These are phyloP conservation scores for Oehlia diaphana DNA, from an alignment of 192 early-diverging fungal genomes.

Conservation along the genomic window DNA sequence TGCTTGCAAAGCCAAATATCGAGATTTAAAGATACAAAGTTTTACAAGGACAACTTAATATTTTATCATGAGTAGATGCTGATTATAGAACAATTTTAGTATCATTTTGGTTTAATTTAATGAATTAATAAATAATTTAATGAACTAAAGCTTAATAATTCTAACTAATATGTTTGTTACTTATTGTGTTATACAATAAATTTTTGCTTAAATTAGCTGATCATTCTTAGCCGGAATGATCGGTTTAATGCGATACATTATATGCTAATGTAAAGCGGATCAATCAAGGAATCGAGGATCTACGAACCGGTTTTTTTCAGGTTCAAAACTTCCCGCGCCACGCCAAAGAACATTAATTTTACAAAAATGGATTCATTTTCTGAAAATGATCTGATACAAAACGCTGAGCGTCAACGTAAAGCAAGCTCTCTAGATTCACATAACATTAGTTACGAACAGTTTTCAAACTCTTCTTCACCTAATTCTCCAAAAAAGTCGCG, in stretches of 20 bases:
- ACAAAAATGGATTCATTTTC: neutral
- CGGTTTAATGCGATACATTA: too few species aligned
- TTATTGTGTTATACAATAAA: too few species aligned
- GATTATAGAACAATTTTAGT: too few species aligned
- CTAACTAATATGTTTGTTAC: too few species aligned
- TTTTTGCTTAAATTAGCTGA: too few species aligned
- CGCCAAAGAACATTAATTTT: too few species aligned
- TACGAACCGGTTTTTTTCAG: neutral
- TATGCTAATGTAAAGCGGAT: too few species aligned
- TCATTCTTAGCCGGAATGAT: neutral
- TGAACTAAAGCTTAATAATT: too few species aligned
- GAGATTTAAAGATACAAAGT: neutral
- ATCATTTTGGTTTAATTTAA: too few species aligned
- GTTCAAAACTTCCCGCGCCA: too few species aligned
- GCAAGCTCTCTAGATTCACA: neutral
- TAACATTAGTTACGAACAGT: neutral
- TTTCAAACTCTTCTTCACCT: neutral
- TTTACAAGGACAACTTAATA: neutral
- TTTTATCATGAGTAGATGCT: too few species aligned
- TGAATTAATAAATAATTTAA: too few species aligned
- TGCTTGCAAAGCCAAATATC: conserved; percentile 5
- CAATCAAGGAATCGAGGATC: neutral
- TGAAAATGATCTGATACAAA: neutral
- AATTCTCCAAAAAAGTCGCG: conserved; percentile 23
- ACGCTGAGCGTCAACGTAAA: conserved; percentile 10